phyloP scores from a whole-genome alignment of 106 monocot genomes.

The Chionographis japonica region DNA sequence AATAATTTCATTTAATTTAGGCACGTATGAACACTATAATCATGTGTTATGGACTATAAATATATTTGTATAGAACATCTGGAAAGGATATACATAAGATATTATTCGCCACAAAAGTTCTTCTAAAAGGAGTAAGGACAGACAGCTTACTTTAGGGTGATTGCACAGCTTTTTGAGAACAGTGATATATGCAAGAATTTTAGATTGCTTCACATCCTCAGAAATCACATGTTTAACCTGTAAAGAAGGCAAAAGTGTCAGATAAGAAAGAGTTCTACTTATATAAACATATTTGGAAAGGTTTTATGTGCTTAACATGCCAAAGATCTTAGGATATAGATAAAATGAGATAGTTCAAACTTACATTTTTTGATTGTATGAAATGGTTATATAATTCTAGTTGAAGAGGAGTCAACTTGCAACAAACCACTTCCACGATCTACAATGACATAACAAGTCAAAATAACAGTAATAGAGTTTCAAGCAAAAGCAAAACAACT shows the following conservation, averaged over 20 bases:
- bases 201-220: conserved; percentile 74
- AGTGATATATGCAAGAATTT: conserved; percentile 94
- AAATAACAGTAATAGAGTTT: not conserved
- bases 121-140: not conserved
- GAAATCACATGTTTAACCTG: conserved; percentile 73
- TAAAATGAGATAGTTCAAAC: conserved; percentile 12
- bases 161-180: conserved; percentile 96
- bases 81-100: too few relatives aligned
- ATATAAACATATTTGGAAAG: not conserved
- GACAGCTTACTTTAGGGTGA: conserved; percentile 79
- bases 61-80: too few relatives aligned
- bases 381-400: conserved; percentile 82
- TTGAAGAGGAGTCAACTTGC: conserved; percentile 86
- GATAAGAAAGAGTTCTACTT: not conserved
- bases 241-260: not conserved
- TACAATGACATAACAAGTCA: conserved; percentile 14
- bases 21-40: too few relatives aligned
- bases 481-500: too few relatives aligned
- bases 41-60: too few relatives aligned
- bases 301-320: not conserved
- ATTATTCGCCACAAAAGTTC: too few relatives aligned
- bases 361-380: conserved; percentile 95
- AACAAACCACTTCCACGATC: conserved; percentile 97
- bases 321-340: not conserved
- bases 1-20: too few relatives aligned